Evolutionary conservation across 1,284 basidiomycete genomes (phyloP), one percentile per base, ranked within the genome.

Genomic region (Sutorius eximius): DNA sequence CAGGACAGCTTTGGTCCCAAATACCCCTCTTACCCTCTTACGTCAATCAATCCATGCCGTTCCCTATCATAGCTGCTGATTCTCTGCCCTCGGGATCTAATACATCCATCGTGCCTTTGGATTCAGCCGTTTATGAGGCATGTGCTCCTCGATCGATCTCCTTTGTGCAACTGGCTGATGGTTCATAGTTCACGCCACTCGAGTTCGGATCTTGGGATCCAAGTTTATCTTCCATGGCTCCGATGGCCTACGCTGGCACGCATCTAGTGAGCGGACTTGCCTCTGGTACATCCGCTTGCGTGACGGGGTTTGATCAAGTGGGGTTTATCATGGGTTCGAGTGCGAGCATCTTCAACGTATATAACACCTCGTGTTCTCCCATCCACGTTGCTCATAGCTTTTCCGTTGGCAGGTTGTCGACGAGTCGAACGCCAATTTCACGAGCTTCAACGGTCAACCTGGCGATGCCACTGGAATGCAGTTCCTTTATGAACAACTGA

Each of bases 161-260:
- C 9, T 29, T 11, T 20, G 9, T 38, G 5, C 15, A 2, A 48
- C 32, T 43, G n/a, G 11, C 59, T 58, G 15, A 62, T 32, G 12
- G 29, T 2, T 2, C 48, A n/a, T 55, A 87, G 82, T 81, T 87
- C 20, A 79, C 82, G 0, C 86, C 85, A 5, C 67, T 81, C 59
- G 85, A 88, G 57, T 77, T 86, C 55, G 87, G 84, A 6, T 87
- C 85, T 3, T 89, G 78, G 72, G 87, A 89, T 63, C 84, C 86
- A 7, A 75, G 70, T 51, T 69, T 89, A 6, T 81, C 81, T 36
- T 80, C 83, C 0, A 85, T 82, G 66, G 75, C 82, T 62, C 82
- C 85, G 58, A 67, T 83, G 34, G 72, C 79, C 0, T 86, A 81
- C 61, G 75, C 75, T 8, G 87, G 87, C 12, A 88, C 87, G 0